Evolutionary conservation across 495 filamentous ascomycete species (phyloP).

Genomic region (Penicillium egyptiacum): DNA sequence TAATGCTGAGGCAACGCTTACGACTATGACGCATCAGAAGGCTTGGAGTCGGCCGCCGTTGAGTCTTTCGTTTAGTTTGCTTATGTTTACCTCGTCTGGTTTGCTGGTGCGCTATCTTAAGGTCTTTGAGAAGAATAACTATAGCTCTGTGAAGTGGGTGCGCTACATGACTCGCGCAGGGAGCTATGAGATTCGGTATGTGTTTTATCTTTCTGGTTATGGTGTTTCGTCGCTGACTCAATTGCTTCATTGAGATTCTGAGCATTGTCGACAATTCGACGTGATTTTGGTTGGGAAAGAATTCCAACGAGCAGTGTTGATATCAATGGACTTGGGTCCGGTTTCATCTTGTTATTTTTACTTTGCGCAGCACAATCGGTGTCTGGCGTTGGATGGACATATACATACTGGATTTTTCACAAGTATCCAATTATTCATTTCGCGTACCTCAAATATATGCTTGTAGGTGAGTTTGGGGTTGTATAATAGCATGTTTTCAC

Average conservation of each 20-base stretch:
- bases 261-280: background rate
- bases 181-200: constrained; percentile 58
- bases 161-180: constrained; percentile 95
- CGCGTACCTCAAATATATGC: background rate
- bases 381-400: constrained; percentile 29
- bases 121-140: constrained; percentile 99
- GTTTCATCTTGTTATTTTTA: constrained; percentile 8
- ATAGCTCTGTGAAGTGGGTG: constrained; percentile 98
- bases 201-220: constrained; percentile 7
- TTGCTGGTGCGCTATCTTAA: constrained; percentile 94
- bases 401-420: constrained; percentile 16
- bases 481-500: background rate
- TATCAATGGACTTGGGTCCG: constrained; percentile 10
- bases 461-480: background rate
- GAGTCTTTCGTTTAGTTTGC: constrained; percentile 82
- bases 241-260: constrained; percentile 14
- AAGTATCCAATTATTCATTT: background rate
- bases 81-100: constrained; percentile 98
- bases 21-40: constrained; percentile 97
- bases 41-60: constrained; percentile 94
- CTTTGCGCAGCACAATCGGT: constrained; percentile 21
- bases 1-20: constrained; percentile 88
- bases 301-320: constrained; percentile 2
- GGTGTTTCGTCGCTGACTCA: background rate
- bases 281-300: background rate